Percentiles rank a stretch among this genome's conserved stretches.
phyloP scores from a whole-genome alignment of 805 yeast genomes.

The Lachancea waltii region DNA sequence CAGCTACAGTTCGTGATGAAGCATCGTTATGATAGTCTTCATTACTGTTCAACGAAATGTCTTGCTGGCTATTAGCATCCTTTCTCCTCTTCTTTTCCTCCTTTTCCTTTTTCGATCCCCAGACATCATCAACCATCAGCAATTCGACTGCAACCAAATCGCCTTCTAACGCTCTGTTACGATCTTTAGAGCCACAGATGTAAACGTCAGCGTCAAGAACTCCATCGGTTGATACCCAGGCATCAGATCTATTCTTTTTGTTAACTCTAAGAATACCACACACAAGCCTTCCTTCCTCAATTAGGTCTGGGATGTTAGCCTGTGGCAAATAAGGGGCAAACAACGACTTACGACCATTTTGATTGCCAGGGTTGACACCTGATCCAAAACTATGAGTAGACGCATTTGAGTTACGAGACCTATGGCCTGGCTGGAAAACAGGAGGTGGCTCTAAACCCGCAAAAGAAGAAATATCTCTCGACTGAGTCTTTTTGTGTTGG shows the following conservation, averaged over 20 bases:
- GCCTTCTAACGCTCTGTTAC: conserved; percentile 95
- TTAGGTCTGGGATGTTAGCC: conserved; percentile 79
- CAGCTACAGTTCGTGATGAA: conserved; percentile 37
- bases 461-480: conserved; percentile 24
- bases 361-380: conserved; percentile 35
- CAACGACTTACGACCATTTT: conserved; percentile 61
- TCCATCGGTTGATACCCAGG: conserved; percentile 97
- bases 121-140: conserved; percentile 91
- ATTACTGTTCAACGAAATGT: conserved; percentile 36
- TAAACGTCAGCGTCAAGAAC: conserved; percentile 93
- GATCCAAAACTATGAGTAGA: conserved; percentile 44
- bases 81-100: conserved; percentile 95
- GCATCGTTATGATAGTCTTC: conserved; percentile 81
- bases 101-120: conserved; percentile 94
- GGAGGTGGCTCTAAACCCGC: conserved; percentile 32
- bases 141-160: conserved; percentile 94
- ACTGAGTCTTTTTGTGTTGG: conserved; percentile 26
- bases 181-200: conserved; percentile 96
- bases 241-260: conserved; percentile 94
- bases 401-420: conserved; percentile 66
- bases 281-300: conserved; percentile 84
- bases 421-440: conserved; percentile 70
- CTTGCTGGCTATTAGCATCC: conserved; percentile 41
- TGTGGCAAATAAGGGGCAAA: conserved; percentile 97
- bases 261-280: conserved; percentile 91